Conservation (phyloP, 2,329 filamentous ascomycete species). For the Seiridium cupressi region DNA sequence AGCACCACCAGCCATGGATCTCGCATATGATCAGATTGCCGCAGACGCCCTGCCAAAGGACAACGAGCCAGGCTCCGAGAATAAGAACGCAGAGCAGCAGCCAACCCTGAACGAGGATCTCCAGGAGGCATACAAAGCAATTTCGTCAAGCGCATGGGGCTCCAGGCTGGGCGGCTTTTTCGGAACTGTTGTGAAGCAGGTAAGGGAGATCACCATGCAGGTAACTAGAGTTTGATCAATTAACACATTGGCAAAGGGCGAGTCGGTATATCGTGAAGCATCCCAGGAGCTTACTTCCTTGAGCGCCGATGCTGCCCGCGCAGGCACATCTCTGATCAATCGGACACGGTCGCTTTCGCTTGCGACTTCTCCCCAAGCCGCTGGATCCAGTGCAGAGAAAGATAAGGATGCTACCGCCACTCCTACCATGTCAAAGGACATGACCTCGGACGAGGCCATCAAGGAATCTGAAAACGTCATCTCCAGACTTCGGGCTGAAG, state of each 20-base stretch:
- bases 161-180: conserved; percentile 84
- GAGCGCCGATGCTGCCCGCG: conserved; percentile 74
- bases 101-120: conserved; percentile 79
- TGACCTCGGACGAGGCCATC: conserved; percentile 39
- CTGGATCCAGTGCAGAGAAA: conserved; percentile 29
- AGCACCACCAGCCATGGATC: conserved; percentile 67
- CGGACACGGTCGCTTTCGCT: conserved; percentile 74
- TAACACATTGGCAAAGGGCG: conserved; percentile 53
- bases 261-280: conserved; percentile 79
- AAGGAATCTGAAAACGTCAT: conserved; percentile 65
- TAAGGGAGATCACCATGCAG: conserved; percentile 28
- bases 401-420: conserved; percentile 38
- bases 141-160: conserved; percentile 90
- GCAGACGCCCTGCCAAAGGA: conserved; percentile 72
- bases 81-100: conserved; percentile 39
- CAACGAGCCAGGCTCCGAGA: conserved; percentile 43
- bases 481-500: conserved; percentile 72
- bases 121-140: conserved; percentile 92
- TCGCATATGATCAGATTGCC: conserved; percentile 95
- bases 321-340: conserved; percentile 66
- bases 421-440: conserved; percentile 39
- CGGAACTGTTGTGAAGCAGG: conserved; percentile 90
- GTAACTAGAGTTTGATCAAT: no score
- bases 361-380: conserved; percentile 35
- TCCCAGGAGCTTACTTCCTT: conserved; percentile 80